A percentile compares a stretch with the other conserved stretches of the same genome.
These are phyloP conservation scores for Stagonosporopsis tanaceti DNA, from an alignment of 2,329 filamentous ascomycete genomes.

Conservation along the genomic window DNA sequence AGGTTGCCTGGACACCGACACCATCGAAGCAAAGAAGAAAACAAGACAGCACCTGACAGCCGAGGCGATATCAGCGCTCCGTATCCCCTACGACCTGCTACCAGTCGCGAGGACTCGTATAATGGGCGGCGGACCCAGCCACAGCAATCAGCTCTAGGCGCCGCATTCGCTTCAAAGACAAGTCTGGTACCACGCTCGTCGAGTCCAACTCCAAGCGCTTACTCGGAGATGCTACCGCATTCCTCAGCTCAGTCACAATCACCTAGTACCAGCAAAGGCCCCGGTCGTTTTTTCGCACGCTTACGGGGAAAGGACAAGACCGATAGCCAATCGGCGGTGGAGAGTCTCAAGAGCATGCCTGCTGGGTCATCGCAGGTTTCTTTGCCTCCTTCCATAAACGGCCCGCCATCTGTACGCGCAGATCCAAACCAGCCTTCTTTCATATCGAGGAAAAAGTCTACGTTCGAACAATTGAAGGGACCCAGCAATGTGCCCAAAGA, in stretches of 20 bases:
- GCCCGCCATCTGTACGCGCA: constrained; percentile 36
- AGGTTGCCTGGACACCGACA: constrained; percentile 71
- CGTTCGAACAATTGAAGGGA: constrained; percentile 31
- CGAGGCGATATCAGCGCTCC: constrained; percentile 48
- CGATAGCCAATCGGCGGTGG: constrained; percentile 50
- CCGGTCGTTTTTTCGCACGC: constrained; percentile 62
- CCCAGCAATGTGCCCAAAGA: constrained; percentile 32
- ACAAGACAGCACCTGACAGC: constrained; percentile 42
- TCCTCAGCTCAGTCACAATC: constrained; percentile 60
- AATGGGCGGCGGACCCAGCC: constrained; percentile 59
- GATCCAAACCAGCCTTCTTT: constrained; percentile 41
- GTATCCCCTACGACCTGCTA: constrained; percentile 72
- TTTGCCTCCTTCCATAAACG: constrained; percentile 46
- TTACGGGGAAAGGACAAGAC: constrained; percentile 60
- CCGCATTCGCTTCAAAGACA: constrained; percentile 60
- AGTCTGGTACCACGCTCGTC: constrained; percentile 69
- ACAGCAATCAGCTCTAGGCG: constrained; percentile 52
- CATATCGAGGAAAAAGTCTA: constrained; percentile 37
- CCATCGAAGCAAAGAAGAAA: constrained; percentile 70
- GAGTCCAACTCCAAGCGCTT: constrained; percentile 81
- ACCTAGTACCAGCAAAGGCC: constrained; percentile 60
- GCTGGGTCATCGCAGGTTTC: constrained; percentile 50
- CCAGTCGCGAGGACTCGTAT: constrained; percentile 76
- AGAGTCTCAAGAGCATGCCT: constrained; percentile 51
- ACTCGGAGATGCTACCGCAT: constrained; percentile 65